These are phyloP conservation scores for Phylloporus sp. DNA, from an alignment of 768 basidiomycete genomes.

Conservation along the genomic window DNA sequence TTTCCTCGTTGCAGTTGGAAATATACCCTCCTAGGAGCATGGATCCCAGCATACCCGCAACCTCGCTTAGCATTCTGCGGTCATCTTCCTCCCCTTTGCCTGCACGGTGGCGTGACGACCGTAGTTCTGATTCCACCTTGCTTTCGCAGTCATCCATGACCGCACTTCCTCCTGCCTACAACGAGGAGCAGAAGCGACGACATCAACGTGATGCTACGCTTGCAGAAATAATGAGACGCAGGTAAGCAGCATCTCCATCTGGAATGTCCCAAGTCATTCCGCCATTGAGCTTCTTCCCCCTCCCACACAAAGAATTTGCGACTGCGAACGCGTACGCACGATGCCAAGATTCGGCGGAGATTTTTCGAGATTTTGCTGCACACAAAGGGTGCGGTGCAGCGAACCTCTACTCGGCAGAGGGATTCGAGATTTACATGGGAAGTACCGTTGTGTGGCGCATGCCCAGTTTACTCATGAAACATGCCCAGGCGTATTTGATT, in stretches of 20 bases:
- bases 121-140: constrained; percentile 18
- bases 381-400: constrained; percentile 17
- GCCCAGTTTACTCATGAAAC: constrained; percentile 10
- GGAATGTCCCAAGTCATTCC: constrained; percentile 5
- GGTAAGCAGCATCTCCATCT: constrained; percentile 19
- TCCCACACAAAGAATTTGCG: constrained; percentile 21
- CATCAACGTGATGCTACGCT: constrained; percentile 27
- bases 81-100: constrained; percentile 21
- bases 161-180: constrained; percentile 21
- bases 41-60: constrained; percentile 15
- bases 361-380: constrained; percentile 15
- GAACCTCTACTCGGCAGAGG: constrained; percentile 7
- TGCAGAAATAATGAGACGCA: constrained; percentile 20
- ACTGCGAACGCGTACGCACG: constrained; percentile 18
- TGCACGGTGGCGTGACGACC: constrained; percentile 24
- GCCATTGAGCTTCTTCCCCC: constrained; percentile 14
- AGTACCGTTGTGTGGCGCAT: constrained; percentile 24
- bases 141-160: constrained; percentile 20
- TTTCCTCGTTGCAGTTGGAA: constrained; percentile 13
- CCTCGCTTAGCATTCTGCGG: constrained; percentile 27
- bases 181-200: constrained; percentile 22
- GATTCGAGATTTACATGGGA: constrained; percentile 18
- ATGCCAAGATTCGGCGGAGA: constrained; percentile 21
- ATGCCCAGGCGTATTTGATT: constrained; percentile 16
- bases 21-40: constrained; percentile 16